Evolutionary conservation across 2,329 filamentous ascomycete genomes (phyloP).

Genomic region (Colletotrichum caudatum): DNA sequence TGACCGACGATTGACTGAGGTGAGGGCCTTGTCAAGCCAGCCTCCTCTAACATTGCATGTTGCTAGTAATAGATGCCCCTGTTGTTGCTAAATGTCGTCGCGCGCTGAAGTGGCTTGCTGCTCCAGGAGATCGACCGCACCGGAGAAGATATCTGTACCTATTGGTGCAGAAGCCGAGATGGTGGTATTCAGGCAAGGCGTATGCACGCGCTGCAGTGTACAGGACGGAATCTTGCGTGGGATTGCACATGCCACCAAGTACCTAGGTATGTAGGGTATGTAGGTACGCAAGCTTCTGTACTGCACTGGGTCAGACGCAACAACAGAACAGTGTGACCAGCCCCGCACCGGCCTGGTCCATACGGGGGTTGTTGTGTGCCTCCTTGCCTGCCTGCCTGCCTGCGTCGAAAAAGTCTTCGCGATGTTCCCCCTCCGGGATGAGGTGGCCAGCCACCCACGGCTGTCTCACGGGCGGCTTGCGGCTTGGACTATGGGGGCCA

Average conservation of each 20-base stretch:
- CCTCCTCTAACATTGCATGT: neutral
- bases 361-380: neutral
- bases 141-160: neutral
- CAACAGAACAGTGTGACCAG: conserved; percentile 26
- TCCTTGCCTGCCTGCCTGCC: conserved; percentile 17
- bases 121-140: neutral
- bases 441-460: neutral
- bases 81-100: neutral
- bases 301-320: conserved; percentile 13
- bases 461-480: conserved; percentile 15
- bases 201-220: conserved; percentile 30
- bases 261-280: neutral
- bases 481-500: neutral
- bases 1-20: neutral
- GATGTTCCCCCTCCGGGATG: conserved; percentile 6
- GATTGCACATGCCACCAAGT: conserved; percentile 23
- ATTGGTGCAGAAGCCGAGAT: conserved; percentile 20
- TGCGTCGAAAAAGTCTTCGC: conserved; percentile 11
- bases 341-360: conserved; percentile 19
- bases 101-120: neutral
- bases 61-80: neutral
- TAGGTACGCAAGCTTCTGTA: conserved; percentile 31
- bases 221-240: conserved; percentile 42
- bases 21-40: neutral
- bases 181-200: conserved; percentile 16